These are phyloP conservation scores for Trichosporon sp. DNA, from an alignment of 1,284 basidiomycete species.

Conservation along the genomic window DNA sequence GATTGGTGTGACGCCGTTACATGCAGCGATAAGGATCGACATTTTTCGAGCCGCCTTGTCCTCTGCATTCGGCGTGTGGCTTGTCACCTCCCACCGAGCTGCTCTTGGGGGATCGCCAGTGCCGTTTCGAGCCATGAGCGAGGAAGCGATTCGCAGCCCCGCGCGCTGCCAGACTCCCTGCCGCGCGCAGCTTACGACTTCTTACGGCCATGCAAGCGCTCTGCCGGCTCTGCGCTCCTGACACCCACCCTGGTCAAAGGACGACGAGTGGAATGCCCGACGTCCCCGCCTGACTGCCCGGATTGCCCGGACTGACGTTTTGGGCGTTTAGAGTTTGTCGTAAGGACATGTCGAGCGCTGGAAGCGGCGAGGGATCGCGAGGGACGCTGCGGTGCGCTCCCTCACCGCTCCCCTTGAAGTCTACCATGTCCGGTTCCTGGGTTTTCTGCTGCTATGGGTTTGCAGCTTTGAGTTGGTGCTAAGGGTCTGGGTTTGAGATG, in stretches of 20 bases:
- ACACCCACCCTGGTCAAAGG: not conserved
- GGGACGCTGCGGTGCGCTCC: not conserved
- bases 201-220: not conserved
- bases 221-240: not conserved
- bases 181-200: not conserved
- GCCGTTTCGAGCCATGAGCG: not conserved
- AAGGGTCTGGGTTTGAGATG: constrained; percentile 7
- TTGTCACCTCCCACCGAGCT: not conserved
- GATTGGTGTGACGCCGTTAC: not conserved
- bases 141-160: not conserved
- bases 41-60: not conserved
- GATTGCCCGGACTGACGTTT: not conserved
- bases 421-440: not conserved
- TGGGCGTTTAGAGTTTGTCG: not conserved
- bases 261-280: not conserved
- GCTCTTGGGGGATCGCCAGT: not conserved
- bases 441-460: not conserved
- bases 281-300: not conserved
- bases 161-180: not conserved
- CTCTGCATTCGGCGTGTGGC: not conserved
- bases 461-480: constrained; percentile 2
- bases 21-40: not conserved
- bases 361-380: not conserved
- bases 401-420: not conserved
- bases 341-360: not conserved